Evolutionary conservation across 2,329 filamentous ascomycete genomes (phyloP).

Genomic region (Phialophora chinensis): DNA sequence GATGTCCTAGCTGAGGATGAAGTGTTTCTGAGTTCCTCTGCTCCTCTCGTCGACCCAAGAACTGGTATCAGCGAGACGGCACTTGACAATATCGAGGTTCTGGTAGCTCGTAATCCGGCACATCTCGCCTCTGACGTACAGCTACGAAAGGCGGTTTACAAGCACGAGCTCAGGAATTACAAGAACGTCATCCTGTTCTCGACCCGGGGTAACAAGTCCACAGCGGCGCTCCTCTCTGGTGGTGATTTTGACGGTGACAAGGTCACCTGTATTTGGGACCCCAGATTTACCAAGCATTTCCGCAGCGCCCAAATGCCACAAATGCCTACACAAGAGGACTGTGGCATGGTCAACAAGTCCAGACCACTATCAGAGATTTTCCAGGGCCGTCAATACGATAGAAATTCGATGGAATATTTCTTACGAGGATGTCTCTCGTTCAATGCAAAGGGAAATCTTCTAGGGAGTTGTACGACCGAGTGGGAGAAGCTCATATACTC

Average conservation of each 20-base stretch:
- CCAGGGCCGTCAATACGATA: not conserved
- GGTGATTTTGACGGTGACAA: slow-evolving; percentile 70
- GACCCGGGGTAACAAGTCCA: slow-evolving; percentile 56
- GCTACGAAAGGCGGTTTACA: slow-evolving; percentile 56
- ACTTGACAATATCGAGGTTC: slow-evolving; percentile 57
- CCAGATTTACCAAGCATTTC: slow-evolving; percentile 58
- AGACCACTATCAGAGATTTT: slow-evolving; percentile 30
- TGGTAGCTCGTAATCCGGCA: slow-evolving; percentile 64
- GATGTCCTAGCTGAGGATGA: slow-evolving; percentile 60
- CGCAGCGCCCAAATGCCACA: slow-evolving; percentile 55
- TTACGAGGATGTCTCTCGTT: slow-evolving; percentile 56
- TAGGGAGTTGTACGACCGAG: slow-evolving; percentile 60
- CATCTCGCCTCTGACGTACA: slow-evolving; percentile 66
- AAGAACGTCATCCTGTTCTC: slow-evolving; percentile 66
- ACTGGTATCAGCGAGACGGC: slow-evolving; percentile 49
- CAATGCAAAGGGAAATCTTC: slow-evolving; percentile 52
- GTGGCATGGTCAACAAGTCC: slow-evolving; percentile 56
- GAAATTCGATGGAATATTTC: slow-evolving; percentile 45
- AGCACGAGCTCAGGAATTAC: slow-evolving; percentile 59
- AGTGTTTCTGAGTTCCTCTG: slow-evolving; percentile 62
- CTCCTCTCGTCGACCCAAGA: slow-evolving; percentile 48
- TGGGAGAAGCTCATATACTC: slow-evolving; percentile 59
- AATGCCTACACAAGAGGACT: slow-evolving; percentile 48
- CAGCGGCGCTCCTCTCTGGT: slow-evolving; percentile 66
- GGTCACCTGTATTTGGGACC: slow-evolving; percentile 67